A percentile compares a stretch with the other conserved stretches of the same genome.
These are phyloP conservation scores for Capsicum chinense DNA, from an alignment of 257 asterid species.

Conservation along the genomic window DNA sequence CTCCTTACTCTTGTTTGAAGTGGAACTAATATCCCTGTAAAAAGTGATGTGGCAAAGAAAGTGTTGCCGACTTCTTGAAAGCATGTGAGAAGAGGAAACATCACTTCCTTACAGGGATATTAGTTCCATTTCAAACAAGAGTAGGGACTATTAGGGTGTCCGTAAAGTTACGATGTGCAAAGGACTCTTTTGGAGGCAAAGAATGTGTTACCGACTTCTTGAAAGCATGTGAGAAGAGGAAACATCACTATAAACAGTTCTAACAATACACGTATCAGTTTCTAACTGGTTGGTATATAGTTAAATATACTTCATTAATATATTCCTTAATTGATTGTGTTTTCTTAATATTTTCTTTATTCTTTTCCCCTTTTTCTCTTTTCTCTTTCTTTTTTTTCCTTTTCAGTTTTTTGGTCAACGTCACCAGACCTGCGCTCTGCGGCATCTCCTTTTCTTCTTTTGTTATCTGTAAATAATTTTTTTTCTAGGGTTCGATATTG, in stretches of 20 bases:
- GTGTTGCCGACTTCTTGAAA: constrained; percentile 3
- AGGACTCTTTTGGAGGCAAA: no score
- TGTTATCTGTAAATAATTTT: not conserved
- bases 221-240: not conserved
- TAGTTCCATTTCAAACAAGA: no score
- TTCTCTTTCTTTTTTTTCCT: not conserved
- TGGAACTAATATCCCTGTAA: not conserved
- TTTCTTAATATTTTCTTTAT: not conserved
- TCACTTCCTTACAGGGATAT: not conserved
- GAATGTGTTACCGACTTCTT: not conserved
- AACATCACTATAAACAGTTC: not conserved
- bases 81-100: not conserved
- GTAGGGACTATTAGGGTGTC: no score
- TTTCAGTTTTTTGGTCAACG: not conserved
- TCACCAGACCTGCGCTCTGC: not conserved
- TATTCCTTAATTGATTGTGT: not conserved
- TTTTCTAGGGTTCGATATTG: constrained; percentile 4
- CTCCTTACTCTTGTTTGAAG: not conserved
- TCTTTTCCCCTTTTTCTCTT: not conserved
- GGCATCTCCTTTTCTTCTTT: not conserved
- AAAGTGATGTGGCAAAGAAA: constrained; percentile 3
- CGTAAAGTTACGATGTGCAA: no score
- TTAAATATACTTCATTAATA: not conserved
- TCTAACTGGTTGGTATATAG: not conserved
- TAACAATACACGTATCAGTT: not conserved